Evolutionary conservation across 176 grass and related monocot species (phyloP).

Genomic region (Metroxylon sagu): DNA sequence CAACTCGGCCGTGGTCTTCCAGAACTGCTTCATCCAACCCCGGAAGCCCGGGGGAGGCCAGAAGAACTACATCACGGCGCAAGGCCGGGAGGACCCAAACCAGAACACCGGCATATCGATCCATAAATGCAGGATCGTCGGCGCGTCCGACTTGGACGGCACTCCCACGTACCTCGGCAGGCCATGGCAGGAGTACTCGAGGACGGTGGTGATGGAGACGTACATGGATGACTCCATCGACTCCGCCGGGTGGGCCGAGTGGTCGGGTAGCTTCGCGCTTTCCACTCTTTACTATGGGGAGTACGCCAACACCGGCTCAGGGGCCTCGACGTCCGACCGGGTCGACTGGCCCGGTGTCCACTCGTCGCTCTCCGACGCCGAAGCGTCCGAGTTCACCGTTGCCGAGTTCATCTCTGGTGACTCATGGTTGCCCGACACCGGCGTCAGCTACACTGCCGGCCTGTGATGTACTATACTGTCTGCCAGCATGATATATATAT

Average conservation of each 20-base stretch:
- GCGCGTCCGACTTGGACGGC: constrained; percentile 28
- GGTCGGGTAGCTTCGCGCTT: constrained; percentile 39
- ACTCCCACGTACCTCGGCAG: constrained; percentile 54
- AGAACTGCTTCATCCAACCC: constrained; percentile 46
- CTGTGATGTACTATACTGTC: constrained; percentile 20
- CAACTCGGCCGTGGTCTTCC: constrained; percentile 55
- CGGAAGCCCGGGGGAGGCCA: constrained; percentile 15
- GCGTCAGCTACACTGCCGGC: constrained; percentile 41
- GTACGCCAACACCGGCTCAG: constrained; percentile 47
- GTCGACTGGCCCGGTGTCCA: constrained; percentile 54
- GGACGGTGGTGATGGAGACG: constrained; percentile 45
- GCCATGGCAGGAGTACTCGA: constrained; percentile 53
- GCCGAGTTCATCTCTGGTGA: constrained; percentile 49
- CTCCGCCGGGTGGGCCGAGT: constrained; percentile 40
- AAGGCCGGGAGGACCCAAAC: constrained; percentile 59
- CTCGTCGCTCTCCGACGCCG: constrained; percentile 17
- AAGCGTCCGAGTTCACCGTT: constrained; percentile 48
- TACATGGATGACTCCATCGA: constrained; percentile 33
- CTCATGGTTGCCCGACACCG: constrained; percentile 30
- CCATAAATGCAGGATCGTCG: constrained; percentile 43
- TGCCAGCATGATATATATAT: too few species aligned
- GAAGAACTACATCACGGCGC: constrained; percentile 49
- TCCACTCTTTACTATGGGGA: constrained; percentile 64
- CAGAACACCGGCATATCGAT: constrained; percentile 73
- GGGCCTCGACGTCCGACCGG: constrained; percentile 14